Evolutionary conservation across 2,329 filamentous ascomycete genomes (phyloP).

Genomic region (Fusarium udum): DNA sequence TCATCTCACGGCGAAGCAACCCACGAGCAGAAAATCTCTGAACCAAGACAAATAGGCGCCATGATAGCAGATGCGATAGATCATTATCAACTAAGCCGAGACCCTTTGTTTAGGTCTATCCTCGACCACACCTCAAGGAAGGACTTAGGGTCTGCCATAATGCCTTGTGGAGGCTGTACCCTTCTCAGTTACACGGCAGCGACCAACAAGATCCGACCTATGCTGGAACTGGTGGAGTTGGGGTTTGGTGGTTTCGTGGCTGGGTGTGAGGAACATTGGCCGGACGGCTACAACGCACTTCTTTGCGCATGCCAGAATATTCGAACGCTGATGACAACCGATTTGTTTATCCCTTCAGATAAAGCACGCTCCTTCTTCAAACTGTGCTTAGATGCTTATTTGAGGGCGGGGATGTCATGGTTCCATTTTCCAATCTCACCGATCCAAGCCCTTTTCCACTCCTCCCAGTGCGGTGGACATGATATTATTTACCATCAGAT

Average conservation of each 20-base stretch:
- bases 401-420: constrained; percentile 31
- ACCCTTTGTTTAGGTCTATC: constrained; percentile 15
- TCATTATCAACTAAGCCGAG: background rate
- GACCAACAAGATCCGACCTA: background rate
- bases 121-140: constrained; percentile 26
- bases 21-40: background rate
- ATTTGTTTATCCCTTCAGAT: constrained; percentile 17
- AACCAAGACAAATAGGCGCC: constrained; percentile 13
- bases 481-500: background rate
- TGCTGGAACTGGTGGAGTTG: constrained; percentile 35
- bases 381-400: constrained; percentile 35
- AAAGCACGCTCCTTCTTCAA: constrained; percentile 19
- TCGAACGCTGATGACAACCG: constrained; percentile 8
- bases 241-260: constrained; percentile 32
- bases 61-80: constrained; percentile 30
- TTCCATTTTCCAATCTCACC: constrained; percentile 28
- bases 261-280: constrained; percentile 35
- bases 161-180: constrained; percentile 39
- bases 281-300: constrained; percentile 37
- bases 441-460: constrained; percentile 30
- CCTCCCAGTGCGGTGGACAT: no score
- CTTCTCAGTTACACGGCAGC: constrained; percentile 37
- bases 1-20: background rate
- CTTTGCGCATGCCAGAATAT: constrained; percentile 24
- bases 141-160: constrained; percentile 23